phyloP scores from a whole-genome alignment of 1,139 yeast species.

The Hemisphaericaspora xylanilytica region DNA sequence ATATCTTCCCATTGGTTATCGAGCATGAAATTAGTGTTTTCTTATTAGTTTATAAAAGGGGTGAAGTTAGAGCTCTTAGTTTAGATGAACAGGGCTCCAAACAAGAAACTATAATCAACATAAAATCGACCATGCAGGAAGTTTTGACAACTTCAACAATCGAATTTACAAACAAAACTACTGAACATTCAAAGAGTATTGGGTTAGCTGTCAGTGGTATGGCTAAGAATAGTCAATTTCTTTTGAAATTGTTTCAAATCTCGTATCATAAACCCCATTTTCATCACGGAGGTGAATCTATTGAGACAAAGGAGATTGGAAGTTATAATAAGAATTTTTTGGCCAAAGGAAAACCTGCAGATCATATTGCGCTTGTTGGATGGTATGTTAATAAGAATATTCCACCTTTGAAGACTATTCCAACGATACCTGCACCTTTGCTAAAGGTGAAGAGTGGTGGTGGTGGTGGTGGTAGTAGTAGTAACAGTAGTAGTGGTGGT shows the following conservation, averaged over 20 bases:
- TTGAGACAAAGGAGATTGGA: constrained; percentile 17
- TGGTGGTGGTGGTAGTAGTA: constrained; percentile 2
- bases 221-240: constrained; percentile 6
- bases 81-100: constrained; percentile 5
- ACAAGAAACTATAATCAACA: constrained; percentile 5
- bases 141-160: constrained; percentile 15
- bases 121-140: constrained; percentile 9
- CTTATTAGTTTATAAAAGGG: constrained; percentile 14
- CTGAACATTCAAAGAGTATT: constrained; percentile 10
- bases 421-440: constrained; percentile 4
- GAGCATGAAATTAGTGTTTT: constrained; percentile 2
- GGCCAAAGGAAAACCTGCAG: constrained; percentile 12
- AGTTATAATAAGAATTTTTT: constrained; percentile 19
- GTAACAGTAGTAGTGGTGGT: constrained; percentile 1
- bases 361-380: constrained; percentile 16
- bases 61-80: constrained; percentile 8
- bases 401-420: not conserved
- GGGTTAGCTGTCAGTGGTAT: constrained; percentile 20
- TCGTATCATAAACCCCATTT: constrained; percentile 6
- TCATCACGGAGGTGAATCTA: constrained; percentile 9
- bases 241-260: constrained; percentile 18
- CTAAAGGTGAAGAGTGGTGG: constrained; percentile 4
- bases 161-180: constrained; percentile 17
- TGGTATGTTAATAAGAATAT: constrained; percentile 17
- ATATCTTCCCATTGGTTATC: constrained; percentile 8